Percentiles rank a stretch among this genome's conserved stretches.
Evolutionary conservation across 129 eudicot species (phyloP).

Genomic region (Lactuca sativa): DNA sequence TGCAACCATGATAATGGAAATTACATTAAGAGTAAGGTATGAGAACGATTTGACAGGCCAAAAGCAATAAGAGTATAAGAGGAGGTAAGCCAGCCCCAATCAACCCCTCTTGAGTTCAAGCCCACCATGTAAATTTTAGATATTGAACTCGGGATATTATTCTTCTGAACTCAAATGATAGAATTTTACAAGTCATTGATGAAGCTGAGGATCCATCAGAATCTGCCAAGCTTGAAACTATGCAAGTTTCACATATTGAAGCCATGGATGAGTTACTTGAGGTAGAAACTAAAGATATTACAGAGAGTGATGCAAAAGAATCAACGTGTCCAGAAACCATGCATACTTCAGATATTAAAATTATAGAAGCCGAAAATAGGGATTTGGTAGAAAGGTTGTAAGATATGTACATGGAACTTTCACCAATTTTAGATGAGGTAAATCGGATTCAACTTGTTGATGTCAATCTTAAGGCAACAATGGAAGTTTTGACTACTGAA

Average conservation of each 20-base stretch:
- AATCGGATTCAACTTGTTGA: not conserved
- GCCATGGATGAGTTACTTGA: slow-evolving; percentile 15
- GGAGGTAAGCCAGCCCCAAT: slow-evolving; percentile 19
- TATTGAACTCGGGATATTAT: slow-evolving; percentile 21
- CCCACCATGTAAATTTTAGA: slow-evolving; percentile 15
- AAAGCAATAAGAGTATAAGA: slow-evolving; percentile 12
- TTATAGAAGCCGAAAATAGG: slow-evolving; percentile 4
- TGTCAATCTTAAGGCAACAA: slow-evolving; percentile 8
- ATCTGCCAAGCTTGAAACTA: not conserved
- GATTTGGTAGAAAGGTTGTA: slow-evolving; percentile 19
- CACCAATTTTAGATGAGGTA: slow-evolving; percentile 18
- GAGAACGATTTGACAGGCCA: slow-evolving; percentile 19
- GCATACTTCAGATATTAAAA: not conserved
- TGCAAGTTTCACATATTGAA: slow-evolving; percentile 12
- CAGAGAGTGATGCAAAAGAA: slow-evolving; percentile 9
- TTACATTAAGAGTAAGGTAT: not conserved
- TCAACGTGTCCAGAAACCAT: slow-evolving; percentile 10
- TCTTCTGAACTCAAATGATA: slow-evolving; percentile 6
- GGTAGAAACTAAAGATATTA: slow-evolving; percentile 8
- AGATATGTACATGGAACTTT: too few relatives aligned
- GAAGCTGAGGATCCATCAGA: slow-evolving; percentile 19
- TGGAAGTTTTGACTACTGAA: slow-evolving; percentile 18
- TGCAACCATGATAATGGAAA: too few relatives aligned
- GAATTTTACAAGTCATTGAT: slow-evolving; percentile 10
- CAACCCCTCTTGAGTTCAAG: slow-evolving; percentile 14